Percentiles rank a stretch among this genome's conserved stretches.
phyloP scores from a whole-genome alignment of 2,329 filamentous ascomycete genomes.

The Penicillium aurantiogriseum region DNA sequence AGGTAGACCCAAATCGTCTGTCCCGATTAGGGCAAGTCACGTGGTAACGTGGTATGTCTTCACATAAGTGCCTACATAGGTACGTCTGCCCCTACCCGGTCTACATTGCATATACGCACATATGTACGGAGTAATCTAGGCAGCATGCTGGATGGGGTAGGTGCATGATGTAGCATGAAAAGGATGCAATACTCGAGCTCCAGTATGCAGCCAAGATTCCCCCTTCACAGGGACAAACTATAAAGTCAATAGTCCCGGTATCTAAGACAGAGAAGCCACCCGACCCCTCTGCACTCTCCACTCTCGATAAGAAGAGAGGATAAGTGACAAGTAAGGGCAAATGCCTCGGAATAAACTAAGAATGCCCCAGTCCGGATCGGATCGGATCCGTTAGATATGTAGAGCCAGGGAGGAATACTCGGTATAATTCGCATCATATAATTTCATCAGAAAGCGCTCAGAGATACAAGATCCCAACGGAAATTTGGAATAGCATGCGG shows the following conservation, averaged over 20 bases:
- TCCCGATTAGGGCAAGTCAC: slow-evolving; percentile 5
- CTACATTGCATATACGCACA: neutral
- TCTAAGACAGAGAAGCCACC: neutral
- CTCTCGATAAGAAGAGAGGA: neutral
- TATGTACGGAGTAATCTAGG: neutral
- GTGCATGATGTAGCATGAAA: neutral
- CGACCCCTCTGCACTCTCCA: neutral
- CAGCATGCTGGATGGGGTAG: neutral
- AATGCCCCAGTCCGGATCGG: neutral
- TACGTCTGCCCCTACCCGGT: neutral
- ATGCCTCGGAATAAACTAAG: neutral
- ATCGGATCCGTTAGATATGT: neutral
- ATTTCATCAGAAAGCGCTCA: slow-evolving; percentile 11
- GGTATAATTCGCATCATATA: neutral
- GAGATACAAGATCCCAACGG: slow-evolving; percentile 7
- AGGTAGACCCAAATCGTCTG: neutral
- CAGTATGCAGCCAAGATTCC: slow-evolving; percentile 9
- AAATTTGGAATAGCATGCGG: slow-evolving; percentile 4
- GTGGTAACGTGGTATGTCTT: neutral
- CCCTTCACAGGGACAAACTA: neutral
- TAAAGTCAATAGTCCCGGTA: neutral
- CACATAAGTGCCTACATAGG: neutral
- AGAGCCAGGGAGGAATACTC: neutral
- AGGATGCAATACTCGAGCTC: neutral
- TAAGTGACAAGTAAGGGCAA: neutral